Evolutionary conservation across 495 filamentous ascomycete genomes (phyloP).

Genomic region (Aspergillus olivimuriae): DNA sequence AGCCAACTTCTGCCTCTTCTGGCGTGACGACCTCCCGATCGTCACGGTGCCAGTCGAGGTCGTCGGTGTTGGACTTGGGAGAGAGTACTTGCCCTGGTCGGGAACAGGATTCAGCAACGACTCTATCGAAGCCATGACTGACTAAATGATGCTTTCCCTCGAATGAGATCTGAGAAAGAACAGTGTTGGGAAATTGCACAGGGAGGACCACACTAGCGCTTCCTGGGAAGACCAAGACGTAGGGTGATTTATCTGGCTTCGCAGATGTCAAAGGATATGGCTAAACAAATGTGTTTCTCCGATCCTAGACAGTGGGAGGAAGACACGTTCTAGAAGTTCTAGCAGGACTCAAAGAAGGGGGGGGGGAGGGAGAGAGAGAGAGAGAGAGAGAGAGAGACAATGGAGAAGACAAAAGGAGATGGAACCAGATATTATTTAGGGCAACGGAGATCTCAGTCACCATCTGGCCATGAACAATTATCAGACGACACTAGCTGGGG

Average conservation of each 20-base stretch:
- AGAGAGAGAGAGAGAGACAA: constrained; percentile 12
- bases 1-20: constrained; percentile 44
- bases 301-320: constrained; percentile 11
- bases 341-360: constrained; percentile 3
- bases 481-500: constrained; percentile 1
- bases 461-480: constrained; percentile 6
- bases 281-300: constrained; percentile 3
- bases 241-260: constrained; percentile 10
- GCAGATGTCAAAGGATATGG: too few species aligned
- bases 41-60: constrained; percentile 12
- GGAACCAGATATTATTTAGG: constrained; percentile 4
- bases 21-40: constrained; percentile 13
- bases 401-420: constrained; percentile 5
- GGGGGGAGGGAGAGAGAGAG: neutral
- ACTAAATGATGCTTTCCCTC: too few species aligned
- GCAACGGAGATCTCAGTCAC: constrained; percentile 6
- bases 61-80: constrained; percentile 12
- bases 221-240: too few species aligned
- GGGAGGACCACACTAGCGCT: too few species aligned
- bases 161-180: neutral
- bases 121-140: constrained; percentile 20
- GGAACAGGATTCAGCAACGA: constrained; percentile 20
- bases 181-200: too few species aligned
- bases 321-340: constrained; percentile 15
- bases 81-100: constrained; percentile 2